Base-by-base conservation (phyloP, 306 rosid species). In the Pterocarpus santalinus region DNA sequence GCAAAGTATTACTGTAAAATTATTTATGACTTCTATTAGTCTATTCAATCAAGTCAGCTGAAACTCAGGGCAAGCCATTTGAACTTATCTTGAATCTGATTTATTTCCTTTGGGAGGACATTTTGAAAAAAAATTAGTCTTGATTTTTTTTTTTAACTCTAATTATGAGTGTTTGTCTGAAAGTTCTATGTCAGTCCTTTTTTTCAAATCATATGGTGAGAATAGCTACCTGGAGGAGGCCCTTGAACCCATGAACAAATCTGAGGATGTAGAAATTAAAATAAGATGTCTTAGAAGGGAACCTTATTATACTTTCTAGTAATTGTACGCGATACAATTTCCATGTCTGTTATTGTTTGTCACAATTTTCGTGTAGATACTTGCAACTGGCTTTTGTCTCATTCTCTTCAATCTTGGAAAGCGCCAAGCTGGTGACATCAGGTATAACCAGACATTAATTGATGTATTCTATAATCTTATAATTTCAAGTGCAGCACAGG, bases 321-420 rank as follows among this genome's bases (percentile, higher is more conserved):
- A 32, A 63, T 30, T 63, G 70, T 15, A 9, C 68, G 53, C 16
- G 22, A 63, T 43, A 64, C 65, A 65, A 51, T 52, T 66, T 72
- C n/a, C 32, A 14, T 75, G 10, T n/a, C 17, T 53, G 30, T 80
- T n/a, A 49, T 69, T 76, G 35, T 51, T 62, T 72, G 83, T 71
- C 49, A 9, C 81, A 8, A 53, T 34, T 62, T 86, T 57, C 69
- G 17, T 81, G 64, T 89, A 93, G 98, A 89, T 93, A 82, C 87
- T 93, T 80, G 98, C 85, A 43, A 91, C 97, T 6, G 94, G 98
- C 52, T 93, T 95, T 84, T 88, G 83, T 87, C 85, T 95, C 86
- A 93, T 95, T 81, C 86, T 93, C 82, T 68, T 88, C 80, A 93
- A 95, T 80, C 98, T 95, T 58, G 98, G 99, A 85, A 81, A 91